Evolutionary conservation across 2,329 filamentous ascomycete species (phyloP).

Genomic region (Dactylellina parvicollis): DNA sequence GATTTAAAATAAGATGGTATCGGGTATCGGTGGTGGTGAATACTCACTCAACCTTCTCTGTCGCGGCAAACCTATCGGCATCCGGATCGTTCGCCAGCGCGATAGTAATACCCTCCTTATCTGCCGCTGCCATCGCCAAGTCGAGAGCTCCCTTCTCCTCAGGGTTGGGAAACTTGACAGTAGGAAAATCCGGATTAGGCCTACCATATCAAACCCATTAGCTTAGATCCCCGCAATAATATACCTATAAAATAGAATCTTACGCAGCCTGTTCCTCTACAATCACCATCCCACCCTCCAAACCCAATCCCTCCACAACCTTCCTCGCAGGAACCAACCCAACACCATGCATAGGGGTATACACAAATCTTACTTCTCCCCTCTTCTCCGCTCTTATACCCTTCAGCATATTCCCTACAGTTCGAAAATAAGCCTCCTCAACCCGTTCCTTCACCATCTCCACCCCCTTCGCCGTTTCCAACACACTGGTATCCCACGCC

Average conservation of each 20-base stretch:
- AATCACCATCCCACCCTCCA: constrained; percentile 64
- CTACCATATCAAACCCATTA: constrained; percentile 55
- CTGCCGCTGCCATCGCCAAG: constrained; percentile 68
- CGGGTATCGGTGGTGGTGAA: constrained; percentile 59
- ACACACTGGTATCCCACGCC: constrained; percentile 61
- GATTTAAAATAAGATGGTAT: not conserved
- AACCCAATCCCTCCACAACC: constrained; percentile 61
- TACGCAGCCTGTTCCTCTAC: constrained; percentile 60
- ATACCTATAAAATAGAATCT: constrained; percentile 56
- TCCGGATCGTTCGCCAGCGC: constrained; percentile 74
- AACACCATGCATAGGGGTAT: constrained; percentile 70
- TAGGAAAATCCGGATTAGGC: constrained; percentile 73
- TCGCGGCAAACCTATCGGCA: constrained; percentile 72
- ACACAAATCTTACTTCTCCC: constrained; percentile 63
- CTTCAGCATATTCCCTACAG: constrained; percentile 39
- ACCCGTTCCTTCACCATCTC: constrained; percentile 63
- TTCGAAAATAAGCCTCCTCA: constrained; percentile 62
- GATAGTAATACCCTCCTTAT: constrained; percentile 64
- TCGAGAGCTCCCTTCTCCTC: constrained; percentile 72
- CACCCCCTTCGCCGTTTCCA: constrained; percentile 59
- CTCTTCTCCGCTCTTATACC: constrained; percentile 20
- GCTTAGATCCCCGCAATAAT: not conserved
- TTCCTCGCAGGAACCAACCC: constrained; percentile 65
- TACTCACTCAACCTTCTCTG: constrained; percentile 67
- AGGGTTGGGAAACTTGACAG: constrained; percentile 73